Base-by-base conservation (phyloP, 169 alveolate species). In the Plasmodium gaboni region DNA sequence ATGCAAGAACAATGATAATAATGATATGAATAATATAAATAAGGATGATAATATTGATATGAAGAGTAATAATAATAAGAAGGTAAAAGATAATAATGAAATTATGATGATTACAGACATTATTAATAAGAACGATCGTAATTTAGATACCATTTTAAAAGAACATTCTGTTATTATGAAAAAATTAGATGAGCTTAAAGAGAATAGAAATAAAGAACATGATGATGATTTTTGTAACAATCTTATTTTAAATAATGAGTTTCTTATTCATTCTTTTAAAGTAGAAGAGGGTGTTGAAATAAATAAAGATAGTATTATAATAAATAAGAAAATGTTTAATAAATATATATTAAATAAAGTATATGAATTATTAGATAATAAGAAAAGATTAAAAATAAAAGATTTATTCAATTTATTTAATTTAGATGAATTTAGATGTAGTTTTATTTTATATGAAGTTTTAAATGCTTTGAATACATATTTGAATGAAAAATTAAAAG, bases 311-410 rank as follows among this genome's bases (percentile, higher is more conserved):
- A 64, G 60, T 24, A 68, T 78, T 28, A 53, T 26, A 64, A 78
- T 78, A 63, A 78, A 78, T 78, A 63, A 70, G 24, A 78, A 67
- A 69, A 69, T 42, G 48, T 78, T 64, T 48, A 78, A 78, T 67
- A 65, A 64, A 42, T 28, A n/a, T 7, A 44, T 78, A 8, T 64
- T 78, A 65, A 65, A 19, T 64, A 70, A 78, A 46, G 38, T 78
- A 17, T 78, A 64, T 57, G 78, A 78, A 48, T 22, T 78, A 19
- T 64, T 78, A 64, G 63, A 57, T 22, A 65, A 78, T 6, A 78
- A 78, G 44, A 78, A 78, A 78, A 78, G 65, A 59, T 48, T 65
- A 12, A 12, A 26, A 42, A 38, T 64, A 69, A 78, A 78, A 2
- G 28, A 78, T 44, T 78, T 78, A 38, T 50, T 38, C 22, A 59